These are phyloP conservation scores for Pseudozyma tsukubaensis DNA, from an alignment of 1,284 basidiomycete genomes.

Conservation along the genomic window DNA sequence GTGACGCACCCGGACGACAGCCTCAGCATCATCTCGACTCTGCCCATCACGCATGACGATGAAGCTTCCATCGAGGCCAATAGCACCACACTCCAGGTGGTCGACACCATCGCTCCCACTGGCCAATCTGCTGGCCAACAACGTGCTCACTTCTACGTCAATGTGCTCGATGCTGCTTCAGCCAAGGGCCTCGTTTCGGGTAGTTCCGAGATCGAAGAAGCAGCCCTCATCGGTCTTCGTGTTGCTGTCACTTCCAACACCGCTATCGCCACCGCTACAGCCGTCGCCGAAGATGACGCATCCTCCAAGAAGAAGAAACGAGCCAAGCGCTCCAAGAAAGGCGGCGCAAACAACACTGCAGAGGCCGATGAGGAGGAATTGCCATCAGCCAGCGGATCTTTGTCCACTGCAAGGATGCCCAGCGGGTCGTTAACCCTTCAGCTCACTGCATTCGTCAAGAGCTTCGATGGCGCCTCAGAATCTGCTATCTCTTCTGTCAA, in stretches of 20 bases:
- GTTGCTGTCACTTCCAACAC: constrained; percentile 27
- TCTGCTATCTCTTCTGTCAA: constrained; percentile 14
- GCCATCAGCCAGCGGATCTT: neutral
- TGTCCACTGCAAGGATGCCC: constrained; percentile 1
- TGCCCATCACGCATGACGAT: constrained; percentile 25
- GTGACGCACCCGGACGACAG: constrained; percentile 39
- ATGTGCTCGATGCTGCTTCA: constrained; percentile 30
- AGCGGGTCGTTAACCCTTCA: constrained; percentile 27
- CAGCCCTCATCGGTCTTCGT: constrained; percentile 33
- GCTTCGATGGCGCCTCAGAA: constrained; percentile 32
- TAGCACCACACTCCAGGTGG: constrained; percentile 17
- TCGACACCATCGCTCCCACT: constrained; percentile 19
- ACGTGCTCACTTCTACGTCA: constrained; percentile 36
- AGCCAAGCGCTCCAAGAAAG: constrained; percentile 36
- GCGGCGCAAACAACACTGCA: constrained; percentile 1
- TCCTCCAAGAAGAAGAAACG: constrained; percentile 41
- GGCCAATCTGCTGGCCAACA: constrained; percentile 3
- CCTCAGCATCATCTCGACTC: constrained; percentile 27
- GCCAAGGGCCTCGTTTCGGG: constrained; percentile 29
- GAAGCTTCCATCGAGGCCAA: constrained; percentile 19
- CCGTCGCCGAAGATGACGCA: constrained; percentile 5
- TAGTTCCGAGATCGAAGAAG: constrained; percentile 31
- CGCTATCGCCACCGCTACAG: constrained; percentile 1
- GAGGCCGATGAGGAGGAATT: constrained; percentile 10
- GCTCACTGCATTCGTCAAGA: constrained; percentile 34